Base-by-base conservation (phyloP, 2,329 filamentous ascomycete genomes). In the Aspergillus fructus region DNA sequence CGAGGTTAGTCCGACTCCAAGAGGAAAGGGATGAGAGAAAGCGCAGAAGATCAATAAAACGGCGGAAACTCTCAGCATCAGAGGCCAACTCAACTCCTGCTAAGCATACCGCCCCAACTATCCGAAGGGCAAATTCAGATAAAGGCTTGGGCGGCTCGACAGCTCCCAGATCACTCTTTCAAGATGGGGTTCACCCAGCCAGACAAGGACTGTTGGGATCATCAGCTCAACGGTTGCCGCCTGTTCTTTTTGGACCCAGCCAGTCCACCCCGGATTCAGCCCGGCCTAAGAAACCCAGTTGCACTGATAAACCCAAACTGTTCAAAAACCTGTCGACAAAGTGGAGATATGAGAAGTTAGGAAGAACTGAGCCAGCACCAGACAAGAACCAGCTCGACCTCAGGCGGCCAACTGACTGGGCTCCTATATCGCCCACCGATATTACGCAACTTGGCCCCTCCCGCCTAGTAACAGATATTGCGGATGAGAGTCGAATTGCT, bases 321-420 rank as follows among this genome's bases (percentile, higher is more conserved):
- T 39, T 48, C 33, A 69, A 66, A 40, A 68, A 64, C 41, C 43
- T 72, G 5, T 71, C 66, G 9, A 66, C 64, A 3, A 64, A 64
- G 33, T 56, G 68, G 51, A 69, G 61, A 53, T 64, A 68, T 46
- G 63, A 73, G 46, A 75, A 75, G 54, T 63, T 67, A n/a, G 63
- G 68, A 43, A 59, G 59, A 7, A 57, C 64, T 34, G 75, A 78
- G 33, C 68, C 65, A 41, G 62, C 65, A n/a, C 76, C 76, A 15
- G 66, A 76, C 59, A 65, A 71, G 21, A 67, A 60, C 17, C 63
- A 73, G 42, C 48, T 78, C 15, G 64, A 78, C 15, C 61, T 78
- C n/a, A 60, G 65, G 58, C 68, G 62, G 8, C 74, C 74, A 8
- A 67, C 68, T 6, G 68, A 75, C 9, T 76, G 71, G 63, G 47